These are phyloP conservation scores for Prunus yedoensis DNA, from an alignment of 331 rosid species.

Conservation along the genomic window DNA sequence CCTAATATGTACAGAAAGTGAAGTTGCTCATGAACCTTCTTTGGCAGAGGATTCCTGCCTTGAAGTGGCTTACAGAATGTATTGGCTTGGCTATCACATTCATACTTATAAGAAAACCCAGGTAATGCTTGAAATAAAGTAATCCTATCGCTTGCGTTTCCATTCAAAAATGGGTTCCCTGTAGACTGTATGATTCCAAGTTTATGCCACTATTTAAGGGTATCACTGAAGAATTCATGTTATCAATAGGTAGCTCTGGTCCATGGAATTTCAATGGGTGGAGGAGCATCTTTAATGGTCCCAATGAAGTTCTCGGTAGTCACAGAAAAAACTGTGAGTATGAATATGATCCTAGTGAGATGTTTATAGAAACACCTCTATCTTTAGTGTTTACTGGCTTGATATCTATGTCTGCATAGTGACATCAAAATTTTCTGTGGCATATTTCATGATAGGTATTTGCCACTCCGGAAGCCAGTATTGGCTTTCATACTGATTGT, in stretches of 20 bases:
- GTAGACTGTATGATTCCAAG: not conserved
- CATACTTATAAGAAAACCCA: conserved; percentile 83
- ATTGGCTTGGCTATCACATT: conserved; percentile 92
- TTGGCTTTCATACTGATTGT: conserved; percentile 94
- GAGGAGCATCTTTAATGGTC: conserved; percentile 90
- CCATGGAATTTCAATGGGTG: conserved; percentile 95
- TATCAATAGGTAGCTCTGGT: conserved; percentile 76
- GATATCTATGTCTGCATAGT: not conserved
- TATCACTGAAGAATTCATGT: conserved; percentile 7
- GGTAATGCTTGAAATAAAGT: conserved; percentile 35
- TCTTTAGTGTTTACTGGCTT: not conserved
- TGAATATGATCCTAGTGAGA: conserved; percentile 27
- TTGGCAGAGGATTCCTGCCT: conserved; percentile 81
- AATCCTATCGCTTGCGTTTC: not conserved
- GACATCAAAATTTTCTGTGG: conserved; percentile 11
- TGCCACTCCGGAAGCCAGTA: conserved; percentile 93
- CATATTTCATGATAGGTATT: conserved; percentile 50
- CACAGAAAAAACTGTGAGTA: conserved; percentile 83
- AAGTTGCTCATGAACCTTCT: conserved; percentile 18
- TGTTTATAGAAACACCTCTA: conserved; percentile 4
- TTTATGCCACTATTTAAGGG: conserved; percentile 6
- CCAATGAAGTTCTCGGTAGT: conserved; percentile 89
- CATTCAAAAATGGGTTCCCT: too few relatives aligned
- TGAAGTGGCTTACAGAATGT: conserved; percentile 86
- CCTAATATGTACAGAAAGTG: not conserved